Evolutionary conservation across 805 yeast genomes (phyloP), one percentile per base, ranked within the genome.

Genomic region (Ogataea angusta): DNA sequence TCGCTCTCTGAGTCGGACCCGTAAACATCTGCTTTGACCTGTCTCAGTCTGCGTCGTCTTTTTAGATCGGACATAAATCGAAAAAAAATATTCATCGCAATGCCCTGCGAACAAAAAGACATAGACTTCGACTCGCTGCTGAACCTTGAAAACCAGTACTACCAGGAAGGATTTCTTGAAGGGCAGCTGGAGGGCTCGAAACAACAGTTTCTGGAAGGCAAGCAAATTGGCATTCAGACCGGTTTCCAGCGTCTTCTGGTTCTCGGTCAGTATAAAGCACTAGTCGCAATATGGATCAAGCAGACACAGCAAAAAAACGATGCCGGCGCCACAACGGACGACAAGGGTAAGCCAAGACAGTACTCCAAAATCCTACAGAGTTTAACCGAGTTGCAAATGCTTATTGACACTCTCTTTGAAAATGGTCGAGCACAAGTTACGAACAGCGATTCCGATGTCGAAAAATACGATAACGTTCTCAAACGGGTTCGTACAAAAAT

Each of bases 161-260:
- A 86, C 56, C 59, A 73, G 5, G 78, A 77, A 45, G 96, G 97
- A 1, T 84, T 63, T 56, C 52, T 63, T 35, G 93, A 86, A 46
- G 98, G 96, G 1, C 73, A 73, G 28, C 61, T 65, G 4, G 82
- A 75, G 36, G 84, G 88, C 0, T 64, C 78, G 1, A 60, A 58
- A 34, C 74, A 78, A 30, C 89, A 88, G 34, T 69, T 63, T 37
- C 48, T 69, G 2, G 96, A 89, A 57, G 97, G 96, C 1, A 83
- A 82, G 54, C 88, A 86, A 54, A 81, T 79, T 49, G 98, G 98
- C 0, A 70, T 80, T 30, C 93, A 84, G 56, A 80, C 85, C 0
- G 88, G 87, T 0, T 83, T 78, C 52, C 93, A 84, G 59, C 63
- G 85, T 43, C 82, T 76, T 52, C 49, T 86, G 2, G 56, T 85